Evolutionary conservation across 1,284 basidiomycete species (phyloP), one percentile per base, ranked within the genome.

Genomic region (Moniliophthora roreri): DNA sequence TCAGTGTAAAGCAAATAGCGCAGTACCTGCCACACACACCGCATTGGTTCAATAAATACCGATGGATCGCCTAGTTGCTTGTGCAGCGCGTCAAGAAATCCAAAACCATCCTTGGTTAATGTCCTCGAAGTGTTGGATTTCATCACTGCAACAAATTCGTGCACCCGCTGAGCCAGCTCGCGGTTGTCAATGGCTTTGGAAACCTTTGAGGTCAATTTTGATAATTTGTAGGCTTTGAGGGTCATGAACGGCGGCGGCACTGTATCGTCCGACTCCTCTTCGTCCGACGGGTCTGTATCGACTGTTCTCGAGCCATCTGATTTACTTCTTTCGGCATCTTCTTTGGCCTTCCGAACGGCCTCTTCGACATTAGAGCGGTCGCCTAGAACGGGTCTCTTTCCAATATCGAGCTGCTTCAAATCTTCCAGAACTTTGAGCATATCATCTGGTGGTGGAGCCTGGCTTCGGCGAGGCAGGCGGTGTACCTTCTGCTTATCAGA

Each of bases 11-110:
- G 34, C 39, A 28, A 8, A 24, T 20, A 26, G n/a, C 10, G 46
- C 48, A 13, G 38, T 50, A 50, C 26, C n/a, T 24, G 24, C 23
- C 20, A 28, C 28, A 64, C 67, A 42, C 52, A 73, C 69, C 84
- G 76, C 60, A 81, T 63, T 4, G 85, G 84, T 35, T 74, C 68
- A 48, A 79, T 63, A 60, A 79, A 81, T 42, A 82, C 78, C 21
- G 80, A 80, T 20, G 87, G 84, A 63, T 87, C 81, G 38, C 77
- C 78, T 39, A 90, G 74, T 61, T 86, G 86, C 64, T 85, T 85
- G 65, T 80, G 75, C 55, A 90, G 65, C 28, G 80, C 76, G 55
- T 88, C 85, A 51, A 90, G 69, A 67, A 90, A 85, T 23, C 72
- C 68, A 62, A 84, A 87, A 8, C 80, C 88, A 59, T 89, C 87